Percentiles rank a stretch among this genome's conserved stretches.
Evolutionary conservation across 2,329 filamentous ascomycete species (phyloP).

Genomic region (Diaporthe vexans): DNA sequence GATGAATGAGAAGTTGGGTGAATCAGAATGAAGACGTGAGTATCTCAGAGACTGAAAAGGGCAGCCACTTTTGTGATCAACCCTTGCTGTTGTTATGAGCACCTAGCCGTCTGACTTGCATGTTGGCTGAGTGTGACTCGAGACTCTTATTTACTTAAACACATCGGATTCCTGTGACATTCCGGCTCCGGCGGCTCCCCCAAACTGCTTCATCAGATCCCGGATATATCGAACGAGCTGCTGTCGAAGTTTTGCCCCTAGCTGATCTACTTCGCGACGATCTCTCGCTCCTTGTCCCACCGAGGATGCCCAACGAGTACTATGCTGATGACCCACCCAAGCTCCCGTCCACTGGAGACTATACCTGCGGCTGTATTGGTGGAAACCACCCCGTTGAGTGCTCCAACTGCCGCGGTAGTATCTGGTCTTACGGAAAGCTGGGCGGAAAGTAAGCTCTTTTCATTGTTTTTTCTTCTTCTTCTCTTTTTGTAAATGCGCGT

Average conservation of each 20-base stretch:
- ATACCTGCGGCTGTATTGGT: constrained; percentile 44
- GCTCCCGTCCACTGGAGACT: constrained; percentile 37
- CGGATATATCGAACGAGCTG: neutral
- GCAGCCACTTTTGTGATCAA: neutral
- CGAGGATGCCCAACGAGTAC: constrained; percentile 35
- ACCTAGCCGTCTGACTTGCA: neutral
- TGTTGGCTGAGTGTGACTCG: constrained; percentile 6
- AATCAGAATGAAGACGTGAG: neutral
- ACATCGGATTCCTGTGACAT: too few species aligned
- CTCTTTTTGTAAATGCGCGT: too few species aligned
- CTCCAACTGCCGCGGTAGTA: constrained; percentile 14
- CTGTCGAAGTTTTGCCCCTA: neutral
- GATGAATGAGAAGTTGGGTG: neutral
- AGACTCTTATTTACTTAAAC: neutral
- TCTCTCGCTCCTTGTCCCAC: neutral
- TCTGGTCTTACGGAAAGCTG: constrained; percentile 32
- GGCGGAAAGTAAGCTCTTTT: neutral
- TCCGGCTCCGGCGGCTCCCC: too few species aligned
- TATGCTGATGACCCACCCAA: constrained; percentile 31
- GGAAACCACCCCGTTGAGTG: constrained; percentile 40
- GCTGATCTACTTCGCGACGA: neutral
- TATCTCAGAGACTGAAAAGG: neutral
- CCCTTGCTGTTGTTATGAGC: constrained; percentile 10
- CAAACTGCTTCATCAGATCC: neutral
- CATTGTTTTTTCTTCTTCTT: too few species aligned